Percentiles rank a stretch among this genome's conserved stretches.
Conservation (phyloP, 2,329 filamentous ascomycete genomes). For the Blastomyces percursus region DNA sequence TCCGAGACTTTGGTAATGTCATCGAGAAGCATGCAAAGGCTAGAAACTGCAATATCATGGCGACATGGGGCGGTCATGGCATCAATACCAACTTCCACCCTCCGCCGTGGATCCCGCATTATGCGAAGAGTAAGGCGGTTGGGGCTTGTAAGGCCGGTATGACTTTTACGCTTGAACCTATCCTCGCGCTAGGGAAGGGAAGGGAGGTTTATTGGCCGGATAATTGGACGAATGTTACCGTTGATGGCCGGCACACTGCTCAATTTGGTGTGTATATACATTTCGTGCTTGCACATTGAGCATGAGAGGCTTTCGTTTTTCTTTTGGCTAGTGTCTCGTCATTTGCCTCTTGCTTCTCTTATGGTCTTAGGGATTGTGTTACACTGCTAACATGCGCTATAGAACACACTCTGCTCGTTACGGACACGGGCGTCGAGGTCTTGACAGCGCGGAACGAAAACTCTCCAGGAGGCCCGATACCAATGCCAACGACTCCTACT, state of each 20-base stretch:
- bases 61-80: constrained; percentile 85
- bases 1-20: constrained; percentile 77
- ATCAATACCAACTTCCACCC: constrained; percentile 83
- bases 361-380: background rate
- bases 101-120: constrained; percentile 84
- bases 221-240: constrained; percentile 86
- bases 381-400: constrained; percentile 8
- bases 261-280: constrained; percentile 51
- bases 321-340: background rate
- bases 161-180: constrained; percentile 95
- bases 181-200: constrained; percentile 78
- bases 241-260: constrained; percentile 76
- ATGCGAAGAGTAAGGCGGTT: constrained; percentile 89
- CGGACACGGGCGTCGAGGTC: constrained; percentile 63
- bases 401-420: constrained; percentile 71
- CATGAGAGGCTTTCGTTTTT: background rate
- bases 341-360: background rate
- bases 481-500: constrained; percentile 36
- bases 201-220: constrained; percentile 88
- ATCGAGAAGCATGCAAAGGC: constrained; percentile 84
- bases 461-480: constrained; percentile 58
- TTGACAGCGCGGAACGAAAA: constrained; percentile 56
- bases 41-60: constrained; percentile 67
- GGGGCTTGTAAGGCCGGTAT: constrained; percentile 83
- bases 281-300: background rate